These are phyloP conservation scores for Arthrobotrys iridis DNA, from an alignment of 2,329 filamentous ascomycete species.

Conservation along the genomic window DNA sequence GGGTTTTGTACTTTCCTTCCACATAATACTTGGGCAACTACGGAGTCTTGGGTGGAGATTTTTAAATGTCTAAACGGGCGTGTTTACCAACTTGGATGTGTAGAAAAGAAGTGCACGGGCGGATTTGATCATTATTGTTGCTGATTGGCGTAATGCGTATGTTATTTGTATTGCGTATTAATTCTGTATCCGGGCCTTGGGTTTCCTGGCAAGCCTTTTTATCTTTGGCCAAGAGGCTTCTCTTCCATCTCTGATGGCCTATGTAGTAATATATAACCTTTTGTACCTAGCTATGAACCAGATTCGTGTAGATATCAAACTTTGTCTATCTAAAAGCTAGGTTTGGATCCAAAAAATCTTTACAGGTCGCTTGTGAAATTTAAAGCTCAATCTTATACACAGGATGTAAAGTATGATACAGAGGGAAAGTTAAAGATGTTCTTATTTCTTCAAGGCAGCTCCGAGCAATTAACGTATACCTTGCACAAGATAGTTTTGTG, in stretches of 20 bases:
- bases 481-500: no score
- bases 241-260: not conserved
- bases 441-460: not conserved
- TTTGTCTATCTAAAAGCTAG: not conserved
- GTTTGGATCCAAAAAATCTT: not conserved
- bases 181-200: not conserved
- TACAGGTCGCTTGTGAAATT: not conserved
- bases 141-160: not conserved
- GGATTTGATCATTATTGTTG: not conserved
- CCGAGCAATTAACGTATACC: not conserved
- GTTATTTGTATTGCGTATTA: no score
- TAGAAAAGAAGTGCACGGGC: not conserved
- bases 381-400: not conserved
- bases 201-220: not conserved
- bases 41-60: not conserved
- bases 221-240: not conserved
- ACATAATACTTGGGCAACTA: not conserved
- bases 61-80: not conserved
- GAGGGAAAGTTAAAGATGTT: not conserved
- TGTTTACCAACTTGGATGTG: not conserved
- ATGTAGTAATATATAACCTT: not conserved
- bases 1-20: not conserved
- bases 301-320: not conserved
- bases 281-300: not conserved
- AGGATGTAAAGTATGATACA: conserved; percentile 10